phyloP scores from a whole-genome alignment of 2,329 filamentous ascomycete species.

The Aspergillus sergii region DNA sequence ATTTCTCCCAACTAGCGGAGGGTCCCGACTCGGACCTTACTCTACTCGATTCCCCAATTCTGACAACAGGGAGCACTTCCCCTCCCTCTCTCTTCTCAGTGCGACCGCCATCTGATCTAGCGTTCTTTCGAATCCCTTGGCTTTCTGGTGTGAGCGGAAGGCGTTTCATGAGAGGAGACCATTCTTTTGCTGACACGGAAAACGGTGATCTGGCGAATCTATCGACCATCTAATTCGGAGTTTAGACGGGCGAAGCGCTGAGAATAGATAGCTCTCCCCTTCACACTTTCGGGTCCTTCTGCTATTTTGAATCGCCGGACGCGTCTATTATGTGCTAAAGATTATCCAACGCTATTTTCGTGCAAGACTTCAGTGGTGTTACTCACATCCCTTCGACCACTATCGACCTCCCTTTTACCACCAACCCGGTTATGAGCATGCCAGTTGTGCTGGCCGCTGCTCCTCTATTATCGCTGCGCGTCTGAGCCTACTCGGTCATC shows the following conservation, averaged over 20 bases:
- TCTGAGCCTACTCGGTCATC: conserved; percentile 30
- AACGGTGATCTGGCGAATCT: not conserved
- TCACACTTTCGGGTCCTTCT: not conserved
- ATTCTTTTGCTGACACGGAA: not conserved
- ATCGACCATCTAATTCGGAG: not conserved
- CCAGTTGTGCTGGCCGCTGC: conserved; percentile 21
- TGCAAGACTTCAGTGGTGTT: not conserved
- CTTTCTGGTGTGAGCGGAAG: not conserved
- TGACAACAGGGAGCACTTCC: not conserved
- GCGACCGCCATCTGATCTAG: not conserved
- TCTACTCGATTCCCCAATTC: conserved; percentile 9
- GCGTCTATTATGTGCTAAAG: conserved; percentile 4
- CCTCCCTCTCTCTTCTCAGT: conserved; percentile 1
- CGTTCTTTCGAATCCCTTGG: conserved; percentile 1
- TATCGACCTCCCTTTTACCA: conserved; percentile 5
- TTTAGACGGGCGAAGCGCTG: not conserved
- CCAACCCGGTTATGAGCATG: conserved; percentile 29
- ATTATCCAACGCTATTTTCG: not conserved
- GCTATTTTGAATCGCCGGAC: not conserved
- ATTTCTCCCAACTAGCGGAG: conserved; percentile 11
- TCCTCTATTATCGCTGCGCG: conserved; percentile 20
- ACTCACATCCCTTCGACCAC: conserved; percentile 7
- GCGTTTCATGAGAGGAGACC: not conserved
- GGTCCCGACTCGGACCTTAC: conserved; percentile 10
- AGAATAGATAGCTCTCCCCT: not conserved